A percentile compares a stretch with the other conserved stretches of the same genome.
These are phyloP conservation scores for Blastocladiella emersonii DNA, from an alignment of 371 early-diverging fungal genomes.

Conservation along the genomic window DNA sequence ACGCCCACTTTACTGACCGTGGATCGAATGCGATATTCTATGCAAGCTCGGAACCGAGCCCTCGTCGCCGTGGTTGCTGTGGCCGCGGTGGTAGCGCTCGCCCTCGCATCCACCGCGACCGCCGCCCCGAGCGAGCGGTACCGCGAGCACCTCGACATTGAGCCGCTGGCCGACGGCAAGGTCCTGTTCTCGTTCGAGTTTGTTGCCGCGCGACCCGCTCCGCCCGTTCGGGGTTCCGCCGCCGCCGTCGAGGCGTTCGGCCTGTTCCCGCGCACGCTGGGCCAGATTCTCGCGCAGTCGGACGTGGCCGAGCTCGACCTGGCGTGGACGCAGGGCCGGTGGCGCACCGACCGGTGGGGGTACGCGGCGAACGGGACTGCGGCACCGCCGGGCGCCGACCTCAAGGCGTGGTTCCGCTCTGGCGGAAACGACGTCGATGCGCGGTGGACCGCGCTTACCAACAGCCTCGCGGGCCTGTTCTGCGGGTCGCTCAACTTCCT, in stretches of 20 bases:
- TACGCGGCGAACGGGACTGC: too few species aligned
- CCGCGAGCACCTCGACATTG: not conserved
- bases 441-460: constrained; percentile 72
- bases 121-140: too few species aligned
- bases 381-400: constrained; percentile 57
- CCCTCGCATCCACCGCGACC: too few species aligned
- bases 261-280: constrained; percentile 69
- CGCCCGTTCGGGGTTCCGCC: not conserved
- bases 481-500: constrained; percentile 92
- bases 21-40: too few species aligned
- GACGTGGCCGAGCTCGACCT: constrained; percentile 64
- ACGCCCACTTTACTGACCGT: too few species aligned
- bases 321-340: constrained; percentile 77
- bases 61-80: too few species aligned
- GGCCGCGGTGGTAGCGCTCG: too few species aligned
- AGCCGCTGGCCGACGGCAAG: constrained; percentile 8
- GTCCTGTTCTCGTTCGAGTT: constrained; percentile 2
- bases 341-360: constrained; percentile 72
- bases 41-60: too few species aligned
- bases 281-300: constrained; percentile 60
- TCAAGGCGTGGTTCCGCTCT: constrained; percentile 56
- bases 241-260: constrained; percentile 36
- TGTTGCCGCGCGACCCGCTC: not conserved
- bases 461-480: constrained; percentile 79
- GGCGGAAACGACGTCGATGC: not conserved